A percentile compares a stretch with the other conserved stretches of the same genome.
Conservation (phyloP, 148 eudicot genomes). For the Rhododendron henanense region DNA sequence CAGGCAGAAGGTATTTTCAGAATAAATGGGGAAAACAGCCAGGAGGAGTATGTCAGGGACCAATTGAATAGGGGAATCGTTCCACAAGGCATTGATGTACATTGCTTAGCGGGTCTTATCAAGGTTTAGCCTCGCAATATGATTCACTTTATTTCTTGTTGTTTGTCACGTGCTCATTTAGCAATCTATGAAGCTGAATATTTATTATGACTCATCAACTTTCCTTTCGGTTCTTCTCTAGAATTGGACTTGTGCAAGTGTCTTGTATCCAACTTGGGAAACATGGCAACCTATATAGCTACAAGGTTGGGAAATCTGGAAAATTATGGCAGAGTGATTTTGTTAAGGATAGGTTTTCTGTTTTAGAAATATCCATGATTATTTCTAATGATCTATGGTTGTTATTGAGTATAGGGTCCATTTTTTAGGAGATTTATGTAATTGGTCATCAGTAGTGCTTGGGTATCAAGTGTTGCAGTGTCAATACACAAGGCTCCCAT, state of each 20-base stretch:
- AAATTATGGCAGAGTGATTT: neutral
- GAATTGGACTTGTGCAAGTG: neutral
- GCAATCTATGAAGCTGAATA: neutral
- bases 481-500: neutral
- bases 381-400: neutral
- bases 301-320: neutral
- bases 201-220: neutral
- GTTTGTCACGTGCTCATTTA: neutral
- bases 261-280: neutral
- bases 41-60: conserved; percentile 84
- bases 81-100: conserved; percentile 87
- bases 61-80: conserved; percentile 75
- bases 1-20: conserved; percentile 98
- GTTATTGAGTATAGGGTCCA: neutral
- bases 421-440: neutral
- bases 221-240: neutral
- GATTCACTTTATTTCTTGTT: neutral
- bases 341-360: neutral
- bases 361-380: neutral
- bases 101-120: conserved; percentile 94
- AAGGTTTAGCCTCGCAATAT: conserved; percentile 43
- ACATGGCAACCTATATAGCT: neutral
- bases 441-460: neutral
- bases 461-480: neutral
- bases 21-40: conserved; percentile 83